Base-by-base conservation (phyloP, 1,139 yeast species). In the Hansenula sp. region DNA sequence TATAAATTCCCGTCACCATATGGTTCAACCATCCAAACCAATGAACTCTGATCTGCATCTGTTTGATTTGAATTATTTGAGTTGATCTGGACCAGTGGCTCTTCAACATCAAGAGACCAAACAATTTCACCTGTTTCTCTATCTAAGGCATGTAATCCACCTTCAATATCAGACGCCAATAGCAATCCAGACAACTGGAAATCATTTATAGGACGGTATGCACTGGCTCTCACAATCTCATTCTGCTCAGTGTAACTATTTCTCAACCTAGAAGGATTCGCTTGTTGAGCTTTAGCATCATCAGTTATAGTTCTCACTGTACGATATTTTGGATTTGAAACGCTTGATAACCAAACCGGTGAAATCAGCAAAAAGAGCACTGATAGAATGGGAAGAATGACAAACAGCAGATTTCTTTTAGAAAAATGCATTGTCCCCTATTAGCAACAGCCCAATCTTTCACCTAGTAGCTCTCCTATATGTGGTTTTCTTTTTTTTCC, bases 11-110 rank as follows among this genome's bases (percentile, higher is more conserved):
- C 99, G 45, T 87, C 96, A 10, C 80, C 82, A 50, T 75, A 77
- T 0, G 98, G 98, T 53, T 92, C 98, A 0, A 92, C 94, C 47
- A 90, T 82, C 94, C 97, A 87, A 1, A 71, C 69, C 31, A 71
- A 52, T 10, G 55, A 10, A 14, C 22, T 46, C 12, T 50, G 53
- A 39, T 43, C 58, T 43, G 11, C 46, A 29, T 54, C 34, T 50
- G 47, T 32, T 50, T 61, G 51, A 22, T 61, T 64, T 16, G 64
- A 59, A 18, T 43, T 48, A 47, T 56, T 37, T 26, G 53, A 20
- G 21, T 52, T 45, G 13, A 57, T 50, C 38, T 57, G 44, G 10
- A 61, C 54, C 16, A 60, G 45, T 6, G 67, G 61, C 11, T 51
- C 53, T 36, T 72, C 60, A 50, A 79, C 64, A 47, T 72, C 77